A percentile compares a stretch with the other conserved stretches of the same genome.
These are phyloP conservation scores for Podospora pseudoanserina DNA, from an alignment of 495 filamentous ascomycete genomes.

Conservation along the genomic window DNA sequence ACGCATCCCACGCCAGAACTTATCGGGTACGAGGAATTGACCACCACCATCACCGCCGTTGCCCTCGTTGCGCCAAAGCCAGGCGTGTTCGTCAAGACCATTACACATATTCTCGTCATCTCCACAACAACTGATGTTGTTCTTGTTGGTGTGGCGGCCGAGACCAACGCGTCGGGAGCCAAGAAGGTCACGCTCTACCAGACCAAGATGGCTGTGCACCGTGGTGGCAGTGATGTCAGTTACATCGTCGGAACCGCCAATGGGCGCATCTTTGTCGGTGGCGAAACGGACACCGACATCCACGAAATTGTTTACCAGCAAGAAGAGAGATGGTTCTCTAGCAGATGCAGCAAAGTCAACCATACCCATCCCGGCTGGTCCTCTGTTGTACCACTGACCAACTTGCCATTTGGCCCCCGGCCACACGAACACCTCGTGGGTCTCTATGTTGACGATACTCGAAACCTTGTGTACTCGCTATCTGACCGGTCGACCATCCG, in stretches of 20 bases:
- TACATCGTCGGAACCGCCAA: slow-evolving; percentile 73
- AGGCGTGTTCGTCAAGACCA: slow-evolving; percentile 79
- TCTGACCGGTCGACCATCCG: slow-evolving; percentile 80
- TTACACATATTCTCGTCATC: slow-evolving; percentile 83
- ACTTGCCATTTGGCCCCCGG: slow-evolving; percentile 28
- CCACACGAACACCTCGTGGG: slow-evolving; percentile 60
- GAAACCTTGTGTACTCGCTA: slow-evolving; percentile 84
- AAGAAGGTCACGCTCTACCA: slow-evolving; percentile 72
- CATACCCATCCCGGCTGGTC: slow-evolving; percentile 76
- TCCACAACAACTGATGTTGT: slow-evolving; percentile 80
- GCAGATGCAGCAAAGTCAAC: slow-evolving; percentile 74
- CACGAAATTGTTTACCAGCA: slow-evolving; percentile 94
- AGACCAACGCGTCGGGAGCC: slow-evolving; percentile 55
- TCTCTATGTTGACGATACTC: slow-evolving; percentile 82
- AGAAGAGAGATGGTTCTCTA: slow-evolving; percentile 93
- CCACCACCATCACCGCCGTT: slow-evolving; percentile 79
- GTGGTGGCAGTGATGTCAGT: slow-evolving; percentile 65
- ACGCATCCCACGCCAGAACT: slow-evolving; percentile 79
- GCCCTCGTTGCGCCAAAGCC: slow-evolving; percentile 71
- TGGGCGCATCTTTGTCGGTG: slow-evolving; percentile 89
- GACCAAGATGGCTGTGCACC: slow-evolving; percentile 72
- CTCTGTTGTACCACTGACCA: slow-evolving; percentile 59
- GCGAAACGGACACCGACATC: slow-evolving; percentile 75
- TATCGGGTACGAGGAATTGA: slow-evolving; percentile 88
- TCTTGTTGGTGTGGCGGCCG: slow-evolving; percentile 72